Evolutionary conservation across 1,284 basidiomycete genomes (phyloP), one percentile per base, ranked within the genome.

Genomic region (Fomitopsis pinicola): DNA sequence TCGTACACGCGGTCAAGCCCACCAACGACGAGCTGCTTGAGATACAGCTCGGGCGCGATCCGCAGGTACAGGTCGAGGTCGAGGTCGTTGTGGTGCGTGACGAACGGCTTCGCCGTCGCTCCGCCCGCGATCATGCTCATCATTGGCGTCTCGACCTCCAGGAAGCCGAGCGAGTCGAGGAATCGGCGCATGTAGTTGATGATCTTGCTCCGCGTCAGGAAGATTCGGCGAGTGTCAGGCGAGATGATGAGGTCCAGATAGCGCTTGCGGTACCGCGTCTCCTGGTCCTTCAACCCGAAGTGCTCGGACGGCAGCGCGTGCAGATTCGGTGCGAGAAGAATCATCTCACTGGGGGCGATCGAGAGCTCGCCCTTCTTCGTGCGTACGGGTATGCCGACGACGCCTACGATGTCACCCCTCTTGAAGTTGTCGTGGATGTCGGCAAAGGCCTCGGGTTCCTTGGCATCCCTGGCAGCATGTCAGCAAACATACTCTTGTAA

Each of bases 121-220:
- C 97, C 97, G 59, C 97, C 97, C 7, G 97, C 97, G 66, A 95
- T 88, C 83, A 98, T 88, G 75, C 92, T 96, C 80, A 95, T 99
- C 85, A 99, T 98, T 9, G 97, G 97, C 6, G 97, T 99, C 78
- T 99, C 97, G 63, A 99, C 96, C 79, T 99, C 97, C 76, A 99
- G 87, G 84, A 99, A 99, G 46, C 96, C 97, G 50, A 93, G 86
- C 69, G 83, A 80, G 75, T 98, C 96, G 63, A 99, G 79, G 85
- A 88, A 99, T 68, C 89, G 90, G 62, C 97, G 88, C 68, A 98
- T 82, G 76, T 96, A 95, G 80, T 94, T 95, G 78, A 97, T 83
- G 71, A 97, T 89, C 72, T 84, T 87, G 75, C 87, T 87, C 64
- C 97, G 90, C 58, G 93, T 93, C 77, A 97, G 81, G 77, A 99